Base-by-base conservation (phyloP, 495 filamentous ascomycete genomes). In the Tuber aestivum region DNA sequence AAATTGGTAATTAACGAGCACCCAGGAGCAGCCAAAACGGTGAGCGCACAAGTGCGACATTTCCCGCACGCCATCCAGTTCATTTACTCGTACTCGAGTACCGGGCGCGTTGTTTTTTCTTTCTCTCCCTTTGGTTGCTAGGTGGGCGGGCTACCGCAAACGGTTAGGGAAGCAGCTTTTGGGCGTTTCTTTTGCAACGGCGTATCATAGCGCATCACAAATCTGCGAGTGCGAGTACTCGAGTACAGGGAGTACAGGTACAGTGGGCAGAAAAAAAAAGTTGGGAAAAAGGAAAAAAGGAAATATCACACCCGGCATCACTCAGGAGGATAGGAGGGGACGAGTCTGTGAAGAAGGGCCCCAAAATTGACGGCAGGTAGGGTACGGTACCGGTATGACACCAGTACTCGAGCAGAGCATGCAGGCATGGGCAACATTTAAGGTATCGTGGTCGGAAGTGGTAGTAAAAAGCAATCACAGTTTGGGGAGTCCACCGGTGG, bases 261-360 rank as follows among this genome's bases (percentile, higher is more conserved):
- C 8, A n/a, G 48, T 27, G n/a, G 0, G 6, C 2, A 14, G 32
- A 48, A 48, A 48, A 48, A 48, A 23, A 1, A 20, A 14, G 23
- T 7, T 21, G 12, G 3, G 23, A 73, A 61, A 41, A 77, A 77
- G 32, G 37, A 78, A 72, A 70, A 48, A 70, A n/a, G 61, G n/a
- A 38, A 20, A 65, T 77, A 71, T 65, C 21, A n/a, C 65, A n/a
- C 45, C 69, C 69, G 50, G 70, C 12, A 65, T 32, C 56, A 6
- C 56, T 18, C 4, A 35, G 56, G 56, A 65, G 27, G 32, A 35
- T 65, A 12, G 56, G 32, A 27, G 27, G 56, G 4, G 14, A 65
- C 2, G 27, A 18, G 27, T 35, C 27, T 65, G 23, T 65, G 56
- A 16, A 35, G 56, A 35, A 27, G 32, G 12, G 27, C n/a, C 27